These are phyloP conservation scores for Mucor indicus DNA, from an alignment of 371 early-diverging fungal genomes.

Conservation along the genomic window DNA sequence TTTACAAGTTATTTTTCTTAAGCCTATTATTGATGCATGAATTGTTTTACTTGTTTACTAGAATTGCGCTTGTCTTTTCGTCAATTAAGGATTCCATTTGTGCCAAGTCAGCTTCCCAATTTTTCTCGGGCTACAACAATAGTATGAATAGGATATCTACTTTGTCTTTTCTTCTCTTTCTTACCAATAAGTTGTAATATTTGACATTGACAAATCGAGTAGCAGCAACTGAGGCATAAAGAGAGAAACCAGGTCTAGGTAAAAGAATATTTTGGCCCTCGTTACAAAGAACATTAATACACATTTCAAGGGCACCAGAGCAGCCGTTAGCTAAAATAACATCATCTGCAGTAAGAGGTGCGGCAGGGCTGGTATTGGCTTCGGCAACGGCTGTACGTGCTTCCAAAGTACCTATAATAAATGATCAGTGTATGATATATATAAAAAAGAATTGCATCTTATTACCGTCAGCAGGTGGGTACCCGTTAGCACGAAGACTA, in stretches of 20 bases:
- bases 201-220: slow-evolving; percentile 74
- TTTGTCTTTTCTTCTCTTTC: too few relatives aligned
- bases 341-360: slow-evolving; percentile 73
- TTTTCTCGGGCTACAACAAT: slow-evolving; percentile 58
- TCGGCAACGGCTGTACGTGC: slow-evolving; percentile 82
- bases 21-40: not conserved
- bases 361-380: slow-evolving; percentile 59
- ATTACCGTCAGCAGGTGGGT: slow-evolving; percentile 82
- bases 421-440: not conserved
- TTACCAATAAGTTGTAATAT: slow-evolving; percentile 76
- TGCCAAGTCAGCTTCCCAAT: slow-evolving; percentile 85
- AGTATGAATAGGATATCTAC: too few relatives aligned
- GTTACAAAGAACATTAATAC: slow-evolving; percentile 71
- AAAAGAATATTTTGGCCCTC: slow-evolving; percentile 83
- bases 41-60: slow-evolving; percentile 76
- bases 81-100: slow-evolving; percentile 82
- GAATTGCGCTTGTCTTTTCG: slow-evolving; percentile 73
- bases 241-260: slow-evolving; percentile 88
- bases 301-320: slow-evolving; percentile 82
- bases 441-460: not conserved
- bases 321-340: slow-evolving; percentile 84
- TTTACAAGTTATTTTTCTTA: not conserved
- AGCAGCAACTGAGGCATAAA: slow-evolving; percentile 83
- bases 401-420: slow-evolving; percentile 43
- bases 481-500: slow-evolving; percentile 80